Percentiles rank a stretch among this genome's conserved stretches.
These are phyloP conservation scores for Botrytis aclada DNA, from an alignment of 2,329 filamentous ascomycete genomes.

Conservation along the genomic window DNA sequence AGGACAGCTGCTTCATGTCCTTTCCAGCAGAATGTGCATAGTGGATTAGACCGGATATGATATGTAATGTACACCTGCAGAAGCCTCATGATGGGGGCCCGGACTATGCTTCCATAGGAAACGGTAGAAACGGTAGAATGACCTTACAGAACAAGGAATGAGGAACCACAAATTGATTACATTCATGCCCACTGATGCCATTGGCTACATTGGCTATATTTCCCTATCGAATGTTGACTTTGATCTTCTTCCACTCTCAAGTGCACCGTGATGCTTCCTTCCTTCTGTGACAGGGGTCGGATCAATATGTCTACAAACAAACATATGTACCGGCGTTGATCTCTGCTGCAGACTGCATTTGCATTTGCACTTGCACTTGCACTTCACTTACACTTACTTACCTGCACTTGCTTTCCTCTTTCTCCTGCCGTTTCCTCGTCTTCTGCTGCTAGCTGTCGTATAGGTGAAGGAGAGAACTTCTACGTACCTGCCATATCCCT, in stretches of 20 bases:
- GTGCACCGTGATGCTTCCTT: not conserved
- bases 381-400: too few relatives aligned
- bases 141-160: slow-evolving; percentile 3
- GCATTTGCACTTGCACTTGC: not conserved
- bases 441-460: not conserved
- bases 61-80: slow-evolving; percentile 6
- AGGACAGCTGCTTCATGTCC: slow-evolving; percentile 4
- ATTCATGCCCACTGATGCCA: not conserved
- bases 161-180: not conserved
- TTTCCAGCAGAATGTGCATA: not conserved
- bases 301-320: not conserved
- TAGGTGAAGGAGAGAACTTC: not conserved
- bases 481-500: not conserved
- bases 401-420: not conserved
- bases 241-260: slow-evolving; percentile 1
- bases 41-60: not conserved
- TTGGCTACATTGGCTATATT: slow-evolving; percentile 15
- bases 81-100: slow-evolving; percentile 8
- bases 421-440: not conserved
- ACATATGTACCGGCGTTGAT: slow-evolving; percentile 10
- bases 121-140: not conserved
- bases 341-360: slow-evolving; percentile 10
- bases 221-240: not conserved
- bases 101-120: slow-evolving; percentile 8
- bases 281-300: not conserved